Evolutionary conservation across 2,329 filamentous ascomycete genomes (phyloP), one percentile per base, ranked within the genome.

Genomic region (Colletotrichum graminicola): DNA sequence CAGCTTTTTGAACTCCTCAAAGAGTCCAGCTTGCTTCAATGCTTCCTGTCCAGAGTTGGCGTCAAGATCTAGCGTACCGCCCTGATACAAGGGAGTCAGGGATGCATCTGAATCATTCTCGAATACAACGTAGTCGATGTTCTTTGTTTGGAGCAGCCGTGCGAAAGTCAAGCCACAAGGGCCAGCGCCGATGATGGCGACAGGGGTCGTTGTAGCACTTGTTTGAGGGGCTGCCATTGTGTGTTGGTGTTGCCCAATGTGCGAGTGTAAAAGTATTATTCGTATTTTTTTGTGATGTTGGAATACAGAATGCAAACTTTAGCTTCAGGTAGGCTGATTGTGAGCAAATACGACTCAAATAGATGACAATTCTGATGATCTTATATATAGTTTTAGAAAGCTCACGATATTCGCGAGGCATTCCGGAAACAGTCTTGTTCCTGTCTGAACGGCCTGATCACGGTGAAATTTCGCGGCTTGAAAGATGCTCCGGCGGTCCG

Each of bases 51-150:
- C 86, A 0, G 82, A 81, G 7, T 80, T 75, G 1, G 80, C 77
- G 74, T 89, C 86, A 1, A 89, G 78, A 73, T 89, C 87, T 3
- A 89, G 82, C 67, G 77, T 84, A 14, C 86, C 86, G 7, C 78
- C 76, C 2, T 74, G 74, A 0, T 73, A 62, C 1, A 76, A 77
- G 12, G 79, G 80, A 14, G 74, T 74, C 7, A 26, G 66, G 11
- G 41, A 45, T 2, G 62, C 45, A 45, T 59, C 41, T 12, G n/a
- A 34, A 1, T 74, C 66, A 18, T 80, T 79, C 49, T 84, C 82
- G 45, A 78, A 82, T 56, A 84, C 75, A 4, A 76, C 80, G 62
- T 77, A 79, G 3, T 76, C 76, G 51, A 83, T 76, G 62, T 75
- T 71, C 45, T 79, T 75, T 61, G 79, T 76, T 69, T 86, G 80